Evolutionary conservation across 805 yeast genomes (phyloP).

Genomic region (Candida lessepsii): DNA sequence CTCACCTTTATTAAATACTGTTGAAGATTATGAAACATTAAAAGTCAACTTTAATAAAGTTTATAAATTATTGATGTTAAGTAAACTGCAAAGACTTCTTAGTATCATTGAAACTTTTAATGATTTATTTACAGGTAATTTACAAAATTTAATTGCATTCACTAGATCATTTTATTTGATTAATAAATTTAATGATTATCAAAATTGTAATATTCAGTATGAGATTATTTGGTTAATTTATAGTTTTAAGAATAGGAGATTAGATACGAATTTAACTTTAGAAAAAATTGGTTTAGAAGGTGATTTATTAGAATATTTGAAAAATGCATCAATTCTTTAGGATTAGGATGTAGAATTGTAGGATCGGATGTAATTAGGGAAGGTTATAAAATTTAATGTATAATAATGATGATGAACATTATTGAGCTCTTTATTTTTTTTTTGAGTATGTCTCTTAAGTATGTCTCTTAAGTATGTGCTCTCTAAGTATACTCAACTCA

Average conservation of each 20-base stretch:
- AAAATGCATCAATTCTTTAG: slow-evolving; percentile 6
- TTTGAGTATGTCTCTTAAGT: too few species aligned
- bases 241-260: slow-evolving; percentile 16
- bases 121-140: slow-evolving; percentile 15
- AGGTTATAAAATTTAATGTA: background rate
- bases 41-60: slow-evolving; percentile 24
- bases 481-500: too few species aligned
- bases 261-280: slow-evolving; percentile 24
- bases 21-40: slow-evolving; percentile 24
- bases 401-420: background rate
- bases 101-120: slow-evolving; percentile 25
- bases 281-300: slow-evolving; percentile 27
- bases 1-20: slow-evolving; percentile 28
- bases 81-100: slow-evolving; percentile 18
- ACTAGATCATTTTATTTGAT: slow-evolving; percentile 29
- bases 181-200: slow-evolving; percentile 32
- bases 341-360: too few species aligned
- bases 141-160: slow-evolving; percentile 15
- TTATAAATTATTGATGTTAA: slow-evolving; percentile 18
- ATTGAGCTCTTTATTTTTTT: background rate
- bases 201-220: slow-evolving; percentile 35
- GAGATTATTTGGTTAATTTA: slow-evolving; percentile 42
- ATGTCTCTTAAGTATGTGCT: too few species aligned
- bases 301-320: slow-evolving; percentile 12
- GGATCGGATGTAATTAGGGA: too few species aligned